phyloP scores from a whole-genome alignment of 352 stramenopile genomes.

The Phytopythium helicoides region DNA sequence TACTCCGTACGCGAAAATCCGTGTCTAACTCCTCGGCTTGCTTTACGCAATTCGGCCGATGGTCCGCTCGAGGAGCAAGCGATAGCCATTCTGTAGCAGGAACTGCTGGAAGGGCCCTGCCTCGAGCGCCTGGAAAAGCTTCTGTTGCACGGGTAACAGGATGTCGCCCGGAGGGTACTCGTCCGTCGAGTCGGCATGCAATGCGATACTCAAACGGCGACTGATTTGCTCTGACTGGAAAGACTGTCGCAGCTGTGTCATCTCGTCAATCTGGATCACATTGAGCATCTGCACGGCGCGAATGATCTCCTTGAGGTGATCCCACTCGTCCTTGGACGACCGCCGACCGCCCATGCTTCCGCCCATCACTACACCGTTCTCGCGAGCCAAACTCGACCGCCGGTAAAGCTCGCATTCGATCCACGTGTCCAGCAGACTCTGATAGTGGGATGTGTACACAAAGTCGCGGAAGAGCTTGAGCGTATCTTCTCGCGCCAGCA shows the following conservation, averaged over 20 bases:
- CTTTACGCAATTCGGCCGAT: constrained; percentile 65
- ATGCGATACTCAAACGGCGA: constrained; percentile 59
- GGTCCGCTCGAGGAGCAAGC: constrained; percentile 62
- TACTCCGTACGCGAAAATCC: not conserved
- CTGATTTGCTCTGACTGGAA: constrained; percentile 71
- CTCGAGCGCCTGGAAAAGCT: constrained; percentile 81
- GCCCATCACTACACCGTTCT: constrained; percentile 38
- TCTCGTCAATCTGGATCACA: constrained; percentile 52
- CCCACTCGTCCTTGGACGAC: constrained; percentile 71
- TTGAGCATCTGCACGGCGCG: constrained; percentile 50
- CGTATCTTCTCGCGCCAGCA: constrained; percentile 72
- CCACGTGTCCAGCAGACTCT: constrained; percentile 79
- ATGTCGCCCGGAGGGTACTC: constrained; percentile 75
- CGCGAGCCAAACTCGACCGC: constrained; percentile 59
- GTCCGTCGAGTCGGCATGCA: constrained; percentile 51
- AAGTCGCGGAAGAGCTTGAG: constrained; percentile 84
- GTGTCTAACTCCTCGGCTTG: not conserved
- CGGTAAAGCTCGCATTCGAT: constrained; percentile 83
- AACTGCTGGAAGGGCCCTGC: constrained; percentile 77
- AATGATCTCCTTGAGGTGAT: constrained; percentile 72
- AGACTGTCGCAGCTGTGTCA: constrained; percentile 53
- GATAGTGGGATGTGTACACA: constrained; percentile 54
- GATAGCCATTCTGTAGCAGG: constrained; percentile 68
- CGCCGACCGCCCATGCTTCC: constrained; percentile 24
- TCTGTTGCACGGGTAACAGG: constrained; percentile 70